Evolutionary conservation across 805 yeast species (phyloP).

Genomic region (Wickerhamiella azymoides): DNA sequence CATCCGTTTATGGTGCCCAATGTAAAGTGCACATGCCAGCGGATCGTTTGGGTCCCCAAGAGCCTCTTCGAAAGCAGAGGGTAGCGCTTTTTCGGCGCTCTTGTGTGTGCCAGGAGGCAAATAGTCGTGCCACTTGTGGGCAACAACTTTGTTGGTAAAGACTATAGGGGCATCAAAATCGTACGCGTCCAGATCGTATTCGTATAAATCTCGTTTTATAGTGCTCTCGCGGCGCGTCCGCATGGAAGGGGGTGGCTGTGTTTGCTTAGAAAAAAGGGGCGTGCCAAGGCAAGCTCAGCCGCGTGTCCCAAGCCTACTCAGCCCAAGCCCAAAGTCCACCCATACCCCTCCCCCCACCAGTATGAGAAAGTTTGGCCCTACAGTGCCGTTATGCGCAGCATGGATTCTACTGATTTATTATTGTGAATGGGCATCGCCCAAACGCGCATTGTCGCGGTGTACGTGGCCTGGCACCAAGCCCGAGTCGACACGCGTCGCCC

Average conservation of each 20-base stretch:
- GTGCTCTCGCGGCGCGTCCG: slow-evolving; percentile 4
- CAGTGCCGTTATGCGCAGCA: slow-evolving; percentile 14
- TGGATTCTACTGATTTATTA: slow-evolving; percentile 39
- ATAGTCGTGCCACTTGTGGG: slow-evolving; percentile 2
- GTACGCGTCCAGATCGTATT: slow-evolving; percentile 14
- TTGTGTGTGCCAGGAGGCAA: neutral
- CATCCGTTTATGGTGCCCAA: slow-evolving; percentile 41
- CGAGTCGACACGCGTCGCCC: slow-evolving; percentile 27
- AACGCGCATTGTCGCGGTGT: slow-evolving; percentile 34
- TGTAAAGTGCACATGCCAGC: slow-evolving; percentile 30
- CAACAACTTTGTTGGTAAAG: neutral
- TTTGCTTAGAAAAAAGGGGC: neutral
- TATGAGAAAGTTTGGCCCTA: neutral
- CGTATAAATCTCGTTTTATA: slow-evolving; percentile 11
- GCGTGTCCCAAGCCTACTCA: neutral
- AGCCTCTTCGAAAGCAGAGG: neutral
- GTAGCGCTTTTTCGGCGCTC: neutral
- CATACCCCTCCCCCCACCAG: neutral
- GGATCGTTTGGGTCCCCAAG: slow-evolving; percentile 27
- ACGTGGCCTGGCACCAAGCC: slow-evolving; percentile 35
- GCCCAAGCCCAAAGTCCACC: too few relatives aligned
- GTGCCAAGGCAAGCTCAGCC: neutral
- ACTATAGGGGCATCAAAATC: slow-evolving; percentile 11
- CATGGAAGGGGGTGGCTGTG: neutral
- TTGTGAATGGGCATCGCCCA: slow-evolving; percentile 41